Evolutionary conservation across 306 rosid genomes (phyloP), one percentile per base, ranked within the genome.

Genomic region (Heteromeles arbutifolia): DNA sequence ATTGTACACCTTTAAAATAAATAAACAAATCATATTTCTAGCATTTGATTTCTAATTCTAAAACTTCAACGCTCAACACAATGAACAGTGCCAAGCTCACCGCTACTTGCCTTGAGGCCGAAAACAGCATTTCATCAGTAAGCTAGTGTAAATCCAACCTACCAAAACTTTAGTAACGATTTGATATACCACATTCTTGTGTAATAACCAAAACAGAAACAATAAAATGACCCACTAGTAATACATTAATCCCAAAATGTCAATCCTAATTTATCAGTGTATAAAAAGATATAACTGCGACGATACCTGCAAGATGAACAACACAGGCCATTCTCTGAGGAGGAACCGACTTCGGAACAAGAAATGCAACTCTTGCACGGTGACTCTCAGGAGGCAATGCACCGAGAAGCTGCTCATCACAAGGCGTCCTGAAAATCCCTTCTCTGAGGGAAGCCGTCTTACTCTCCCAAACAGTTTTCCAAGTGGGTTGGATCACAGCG

Each of bases 301-400:
- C 3, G 8, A 52, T 88, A 94, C 98, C 97, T 84, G 98, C 98
- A 78, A 95, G 95, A 84, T 92, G 98, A 87, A 95, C 86, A 21
- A 95, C 96, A 64, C 98, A 95, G 5, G 97, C 87, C 97, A 95
- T 87, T 72, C 72, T 86, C 68, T 84, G 87, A 8, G 92, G 85
- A 0, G 97, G 90, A 19, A 90, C 92, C 15, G 34, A 75, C 69
- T 92, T 95, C 0, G 98, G 96, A 79, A 78, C 77, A 25, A 95
- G 96, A 77, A 95, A 90, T 8, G 96, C 96, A 85, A 95, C 97
- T 85, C 96, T 86, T 21, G 91, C 97, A 85, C 56, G 86, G 77
- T 84, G 97, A 85, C 97, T 82, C 88, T 95, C 98, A 61, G 98
- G 93, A 64, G 98, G 97, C 89, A 95, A 92, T 77, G 95, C 98